Evolutionary conservation across 1,284 basidiomycete species (phyloP), one percentile per base, ranked within the genome.

Genomic region (Trichosporon asahii): DNA sequence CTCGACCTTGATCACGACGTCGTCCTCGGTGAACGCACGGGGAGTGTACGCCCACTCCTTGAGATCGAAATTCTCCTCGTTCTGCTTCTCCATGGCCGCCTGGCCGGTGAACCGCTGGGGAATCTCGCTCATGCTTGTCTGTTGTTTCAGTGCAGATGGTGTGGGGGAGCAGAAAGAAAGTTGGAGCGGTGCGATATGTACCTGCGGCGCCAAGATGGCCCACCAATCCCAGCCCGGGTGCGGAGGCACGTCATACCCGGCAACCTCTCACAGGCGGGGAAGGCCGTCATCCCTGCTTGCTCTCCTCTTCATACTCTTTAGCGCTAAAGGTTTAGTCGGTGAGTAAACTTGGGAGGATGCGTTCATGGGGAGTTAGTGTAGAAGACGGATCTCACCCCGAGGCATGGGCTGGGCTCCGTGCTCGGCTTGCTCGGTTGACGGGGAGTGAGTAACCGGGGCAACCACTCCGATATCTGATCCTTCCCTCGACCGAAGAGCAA

Each of bases 1-100:
- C 65, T 72, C 67, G 14, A 77, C 68, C 70, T 74, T 68, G 68
- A 73, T 64, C 18, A 77, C 69, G 21, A 78, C 64, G 66, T 78
- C 77, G 68, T 76, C 73, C 46, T 78, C 77, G 44, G 66, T 73
- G 66, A 78, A 77, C 21, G 66, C 55, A 61, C 76, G 74, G 14
- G 77, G 77, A 4, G 76, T 75, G 75, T 77, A 78, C 7, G 73
- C 66, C 68, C 74, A 57, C 67, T 71, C 63, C 64, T 73, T 60
- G 31, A 78, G 72, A 70, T 76, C 68, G 66, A 77, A 78, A 27
- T 66, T 70, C 55, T 66, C 71, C 49, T 65, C 68, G 64, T 75
- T 68, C 65, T 75, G 73, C 67, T 73, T 70, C 53, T 29, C 33
- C 68, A 73, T 69, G 21, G 74, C 74, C n/a, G 72, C 74, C 67